Conservation (phyloP, 2,329 filamentous ascomycete genomes). For the Aspergillus fumigatiaffinis region DNA sequence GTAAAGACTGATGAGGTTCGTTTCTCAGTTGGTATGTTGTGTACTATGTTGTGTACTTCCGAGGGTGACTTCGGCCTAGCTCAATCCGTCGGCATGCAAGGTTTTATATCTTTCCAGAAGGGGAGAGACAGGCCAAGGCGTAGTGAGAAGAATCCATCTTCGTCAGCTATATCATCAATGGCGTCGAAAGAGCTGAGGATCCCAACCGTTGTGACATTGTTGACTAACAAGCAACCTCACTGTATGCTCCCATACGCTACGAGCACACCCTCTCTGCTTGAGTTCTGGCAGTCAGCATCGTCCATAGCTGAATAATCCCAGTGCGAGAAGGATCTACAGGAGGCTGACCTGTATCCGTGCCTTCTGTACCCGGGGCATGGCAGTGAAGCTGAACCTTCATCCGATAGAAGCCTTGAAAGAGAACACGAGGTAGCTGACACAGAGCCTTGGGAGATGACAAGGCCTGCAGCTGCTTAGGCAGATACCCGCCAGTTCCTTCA, state of each 20-base stretch:
- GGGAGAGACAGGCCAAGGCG: background rate
- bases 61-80: background rate
- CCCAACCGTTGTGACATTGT: background rate
- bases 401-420: background rate
- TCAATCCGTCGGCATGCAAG: background rate
- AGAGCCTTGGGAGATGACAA: background rate
- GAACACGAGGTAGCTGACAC: background rate
- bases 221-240: background rate
- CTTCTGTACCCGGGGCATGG: background rate
- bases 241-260: background rate
- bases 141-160: background rate
- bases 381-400: background rate
- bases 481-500: background rate
- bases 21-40: background rate
- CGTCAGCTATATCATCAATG: background rate
- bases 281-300: background rate
- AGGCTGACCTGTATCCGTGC: background rate
- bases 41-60: background rate
- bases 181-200: background rate
- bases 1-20: background rate
- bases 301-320: background rate
- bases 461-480: background rate
- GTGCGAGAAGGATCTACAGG: background rate
- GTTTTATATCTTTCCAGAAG: background rate
- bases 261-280: background rate